These are phyloP conservation scores for Collybia mongolica DNA, from an alignment of 768 basidiomycete species.

Conservation along the genomic window DNA sequence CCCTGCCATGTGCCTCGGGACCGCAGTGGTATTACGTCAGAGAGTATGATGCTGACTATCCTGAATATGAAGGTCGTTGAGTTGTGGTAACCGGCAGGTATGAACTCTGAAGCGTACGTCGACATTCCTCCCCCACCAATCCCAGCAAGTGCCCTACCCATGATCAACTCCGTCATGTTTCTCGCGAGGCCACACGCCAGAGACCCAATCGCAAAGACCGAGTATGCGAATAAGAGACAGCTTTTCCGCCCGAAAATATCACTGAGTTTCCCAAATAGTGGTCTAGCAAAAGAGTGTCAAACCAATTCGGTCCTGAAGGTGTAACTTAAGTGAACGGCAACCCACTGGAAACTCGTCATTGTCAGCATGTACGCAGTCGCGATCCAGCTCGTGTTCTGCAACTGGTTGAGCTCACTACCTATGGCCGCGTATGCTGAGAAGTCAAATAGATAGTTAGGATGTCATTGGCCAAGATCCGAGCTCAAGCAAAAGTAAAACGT, in stretches of 20 bases:
- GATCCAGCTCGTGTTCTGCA: conserved; percentile 68
- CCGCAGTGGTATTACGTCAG: conserved; percentile 62
- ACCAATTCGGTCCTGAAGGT: not conserved
- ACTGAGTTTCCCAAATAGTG: conserved; percentile 62
- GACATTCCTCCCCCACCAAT: conserved; percentile 64
- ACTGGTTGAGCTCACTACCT: conserved; percentile 57
- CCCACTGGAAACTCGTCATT: conserved; percentile 57
- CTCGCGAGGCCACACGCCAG: conserved; percentile 52
- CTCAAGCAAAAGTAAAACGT: conserved; percentile 6
- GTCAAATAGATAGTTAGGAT: not conserved
- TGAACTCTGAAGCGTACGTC: conserved; percentile 38
- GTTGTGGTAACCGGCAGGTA: not conserved
- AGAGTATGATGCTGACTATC: conserved; percentile 63
- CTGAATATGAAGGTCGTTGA: conserved; percentile 25
- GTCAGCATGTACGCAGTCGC: conserved; percentile 64
- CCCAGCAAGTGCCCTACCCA: conserved; percentile 54
- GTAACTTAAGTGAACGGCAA: conserved; percentile 9
- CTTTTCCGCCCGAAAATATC: conserved; percentile 65
- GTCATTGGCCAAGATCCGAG: not conserved
- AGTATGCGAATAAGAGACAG: conserved; percentile 55
- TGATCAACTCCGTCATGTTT: conserved; percentile 54
- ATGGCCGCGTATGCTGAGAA: conserved; percentile 49
- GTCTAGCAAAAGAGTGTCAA: conserved; percentile 29
- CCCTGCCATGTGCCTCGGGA: conserved; percentile 71
- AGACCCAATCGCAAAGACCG: conserved; percentile 52